Conservation (phyloP, 306 rosid species). For the Ziziphus jujuba region DNA sequence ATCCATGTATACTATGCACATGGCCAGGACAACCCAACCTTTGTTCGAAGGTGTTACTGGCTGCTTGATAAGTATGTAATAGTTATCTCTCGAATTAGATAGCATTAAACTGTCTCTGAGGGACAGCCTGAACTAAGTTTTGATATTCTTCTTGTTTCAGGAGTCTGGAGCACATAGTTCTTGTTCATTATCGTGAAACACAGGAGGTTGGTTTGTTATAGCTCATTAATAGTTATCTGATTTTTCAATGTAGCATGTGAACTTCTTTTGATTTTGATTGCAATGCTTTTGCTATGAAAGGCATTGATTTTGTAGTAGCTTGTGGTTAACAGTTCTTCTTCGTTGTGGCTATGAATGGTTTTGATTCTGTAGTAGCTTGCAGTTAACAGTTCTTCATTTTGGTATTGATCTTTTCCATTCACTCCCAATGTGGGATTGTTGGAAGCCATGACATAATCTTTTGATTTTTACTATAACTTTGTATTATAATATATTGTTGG, state of each 20-base stretch:
- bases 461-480: no score
- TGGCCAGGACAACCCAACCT: slow-evolving; percentile 72
- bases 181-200: slow-evolving; percentile 97
- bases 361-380: background rate
- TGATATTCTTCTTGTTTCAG: slow-evolving; percentile 54
- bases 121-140: slow-evolving; percentile 12
- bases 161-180: slow-evolving; percentile 92
- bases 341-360: background rate
- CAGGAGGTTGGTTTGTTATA: slow-evolving; percentile 62
- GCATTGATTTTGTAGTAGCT: background rate
- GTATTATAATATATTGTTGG: no score
- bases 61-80: slow-evolving; percentile 90
- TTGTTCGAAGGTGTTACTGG: slow-evolving; percentile 97
- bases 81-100: background rate
- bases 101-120: slow-evolving; percentile 4
- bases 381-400: no score
- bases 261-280: slow-evolving; percentile 14
- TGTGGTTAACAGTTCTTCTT: no score
- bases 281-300: background rate
- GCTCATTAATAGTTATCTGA: slow-evolving; percentile 2
- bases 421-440: no score
- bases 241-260: slow-evolving; percentile 20
- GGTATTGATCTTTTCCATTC: no score
- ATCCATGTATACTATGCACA: slow-evolving; percentile 96
- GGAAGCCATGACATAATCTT: no score